Evolutionary conservation across 345 rosid genomes (phyloP).

Genomic region (Gossypium bickii): DNA sequence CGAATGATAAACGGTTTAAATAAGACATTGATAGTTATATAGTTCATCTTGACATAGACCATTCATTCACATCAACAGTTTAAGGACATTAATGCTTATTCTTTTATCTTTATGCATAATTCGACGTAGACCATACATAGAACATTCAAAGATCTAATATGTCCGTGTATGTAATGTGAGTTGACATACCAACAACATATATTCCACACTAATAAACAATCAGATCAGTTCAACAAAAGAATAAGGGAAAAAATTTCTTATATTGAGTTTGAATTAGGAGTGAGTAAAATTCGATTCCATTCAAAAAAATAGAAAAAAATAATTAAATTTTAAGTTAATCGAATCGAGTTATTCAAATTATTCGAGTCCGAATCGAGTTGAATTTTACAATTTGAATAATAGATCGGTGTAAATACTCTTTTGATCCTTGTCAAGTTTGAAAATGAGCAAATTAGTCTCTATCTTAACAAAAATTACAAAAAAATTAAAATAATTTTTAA

Average conservation of each 20-base stretch:
- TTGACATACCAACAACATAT: background rate
- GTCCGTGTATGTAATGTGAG: background rate
- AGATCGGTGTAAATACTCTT: no score
- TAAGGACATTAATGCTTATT: background rate
- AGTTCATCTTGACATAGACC: slow-evolving; percentile 2
- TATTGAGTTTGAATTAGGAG: no score
- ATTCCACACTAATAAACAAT: background rate
- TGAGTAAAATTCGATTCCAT: accelerated
- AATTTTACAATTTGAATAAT: no score
- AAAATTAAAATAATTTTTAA: no score
- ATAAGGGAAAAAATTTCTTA: no score
- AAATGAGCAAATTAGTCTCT: no score
- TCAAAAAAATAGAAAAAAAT: no score
- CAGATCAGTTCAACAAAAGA: background rate
- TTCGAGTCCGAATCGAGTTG: no score
- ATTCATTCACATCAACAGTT: background rate
- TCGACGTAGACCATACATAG: slow-evolving; percentile 5
- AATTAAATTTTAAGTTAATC: no score
- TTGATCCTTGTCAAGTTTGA: no score
- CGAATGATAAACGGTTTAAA: background rate
- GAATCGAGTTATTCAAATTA: no score
- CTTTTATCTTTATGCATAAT: background rate
- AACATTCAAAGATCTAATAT: slow-evolving; percentile 1
- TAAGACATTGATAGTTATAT: background rate
- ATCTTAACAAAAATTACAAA: no score